phyloP scores from a whole-genome alignment of 1,139 yeast genomes.

The Protomyces arabidopsidicola region DNA sequence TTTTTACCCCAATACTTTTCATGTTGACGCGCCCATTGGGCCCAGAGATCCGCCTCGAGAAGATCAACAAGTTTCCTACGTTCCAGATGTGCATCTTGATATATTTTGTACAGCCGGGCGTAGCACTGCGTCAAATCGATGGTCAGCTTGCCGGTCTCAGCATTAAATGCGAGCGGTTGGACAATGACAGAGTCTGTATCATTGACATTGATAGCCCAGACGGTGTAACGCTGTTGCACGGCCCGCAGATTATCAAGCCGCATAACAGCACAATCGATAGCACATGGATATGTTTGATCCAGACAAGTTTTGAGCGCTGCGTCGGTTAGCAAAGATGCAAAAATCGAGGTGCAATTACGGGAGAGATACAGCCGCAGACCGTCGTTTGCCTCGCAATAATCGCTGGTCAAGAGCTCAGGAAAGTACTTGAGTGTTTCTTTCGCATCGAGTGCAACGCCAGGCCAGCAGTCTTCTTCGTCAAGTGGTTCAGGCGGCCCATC shows the following conservation, averaged over 20 bases:
- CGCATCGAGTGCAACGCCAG: slow-evolving; percentile 2
- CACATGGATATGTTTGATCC: neutral
- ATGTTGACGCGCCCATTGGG: neutral
- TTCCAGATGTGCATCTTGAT: neutral
- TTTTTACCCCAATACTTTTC: neutral
- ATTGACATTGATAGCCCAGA: neutral
- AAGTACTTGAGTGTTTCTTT: neutral
- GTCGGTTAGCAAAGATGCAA: too few relatives aligned
- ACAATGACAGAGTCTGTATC: neutral
- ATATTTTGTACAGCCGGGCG: neutral
- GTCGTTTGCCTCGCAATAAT: neutral
- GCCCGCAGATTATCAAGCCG: neutral
- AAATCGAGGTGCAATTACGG: neutral
- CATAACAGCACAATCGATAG: neutral
- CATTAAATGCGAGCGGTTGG: neutral
- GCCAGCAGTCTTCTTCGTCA: neutral
- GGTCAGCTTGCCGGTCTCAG: neutral
- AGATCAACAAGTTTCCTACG: neutral
- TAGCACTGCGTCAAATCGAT: neutral
- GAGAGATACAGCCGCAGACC: neutral
- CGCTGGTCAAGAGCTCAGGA: neutral
- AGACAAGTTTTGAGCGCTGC: too few relatives aligned
- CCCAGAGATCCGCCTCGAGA: slow-evolving; percentile 4
- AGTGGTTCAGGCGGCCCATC: neutral
- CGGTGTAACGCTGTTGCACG: neutral